Conservation (phyloP, 495 filamentous ascomycete species). For the Eremomyces bilateralis region DNA sequence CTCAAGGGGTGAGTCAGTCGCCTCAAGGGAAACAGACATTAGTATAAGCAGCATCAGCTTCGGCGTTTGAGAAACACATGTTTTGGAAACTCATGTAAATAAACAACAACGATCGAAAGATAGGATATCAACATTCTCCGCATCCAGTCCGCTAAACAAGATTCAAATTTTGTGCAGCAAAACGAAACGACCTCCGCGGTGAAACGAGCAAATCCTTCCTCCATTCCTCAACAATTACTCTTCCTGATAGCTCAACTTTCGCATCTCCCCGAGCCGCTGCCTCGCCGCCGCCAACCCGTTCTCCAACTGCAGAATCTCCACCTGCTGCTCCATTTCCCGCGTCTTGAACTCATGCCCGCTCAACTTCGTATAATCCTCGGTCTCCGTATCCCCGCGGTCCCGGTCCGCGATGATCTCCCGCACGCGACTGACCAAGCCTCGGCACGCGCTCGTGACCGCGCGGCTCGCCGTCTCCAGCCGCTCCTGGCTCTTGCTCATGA, state of each 20-base stretch:
- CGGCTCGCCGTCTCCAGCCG: slow-evolving; percentile 76
- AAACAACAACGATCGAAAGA: too few relatives aligned
- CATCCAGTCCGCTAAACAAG: too few relatives aligned
- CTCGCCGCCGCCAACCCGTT: slow-evolving; percentile 65
- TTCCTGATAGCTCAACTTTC: slow-evolving; percentile 93
- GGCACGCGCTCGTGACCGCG: slow-evolving; percentile 75
- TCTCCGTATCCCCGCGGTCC: slow-evolving; percentile 54
- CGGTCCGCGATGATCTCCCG: slow-evolving; percentile 80
- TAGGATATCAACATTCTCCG: too few relatives aligned
- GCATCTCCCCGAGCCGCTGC: slow-evolving; percentile 82
- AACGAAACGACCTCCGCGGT: not conserved
- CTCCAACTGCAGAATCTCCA: slow-evolving; percentile 92
- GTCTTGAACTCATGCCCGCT: slow-evolving; percentile 95
- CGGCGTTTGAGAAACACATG: too few relatives aligned
- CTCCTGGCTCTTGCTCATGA: slow-evolving; percentile 93
- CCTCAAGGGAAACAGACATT: too few relatives aligned
- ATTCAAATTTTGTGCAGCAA: too few relatives aligned
- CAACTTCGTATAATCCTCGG: slow-evolving; percentile 71
- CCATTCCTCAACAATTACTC: slow-evolving; percentile 22
- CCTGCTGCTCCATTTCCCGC: slow-evolving; percentile 98
- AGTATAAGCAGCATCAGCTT: too few relatives aligned
- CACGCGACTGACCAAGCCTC: slow-evolving; percentile 74
- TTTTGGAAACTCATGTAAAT: too few relatives aligned
- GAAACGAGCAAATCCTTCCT: slow-evolving; percentile 1
- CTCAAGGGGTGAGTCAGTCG: too few relatives aligned